Evolutionary conservation across 2,329 filamentous ascomycete genomes (phyloP), one percentile per base, ranked within the genome.

Genomic region (Beauveria asiatica): DNA sequence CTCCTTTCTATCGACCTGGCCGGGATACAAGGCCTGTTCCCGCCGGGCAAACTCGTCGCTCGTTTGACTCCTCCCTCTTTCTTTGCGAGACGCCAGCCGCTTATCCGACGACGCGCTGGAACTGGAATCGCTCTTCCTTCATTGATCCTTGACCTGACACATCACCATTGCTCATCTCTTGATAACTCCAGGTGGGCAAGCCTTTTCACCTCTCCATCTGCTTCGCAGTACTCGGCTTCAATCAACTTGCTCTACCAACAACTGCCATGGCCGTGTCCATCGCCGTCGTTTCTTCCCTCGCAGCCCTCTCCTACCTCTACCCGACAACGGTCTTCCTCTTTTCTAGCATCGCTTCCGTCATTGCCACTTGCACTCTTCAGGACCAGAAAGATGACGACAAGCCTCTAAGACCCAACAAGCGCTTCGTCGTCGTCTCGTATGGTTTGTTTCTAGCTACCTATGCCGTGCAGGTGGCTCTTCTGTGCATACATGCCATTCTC

Each of bases 271-370:
- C 62, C 10, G 33, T 60, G 17, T 64, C 69, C 9, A 57, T 70
- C 39, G 67, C 70, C 19, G 62, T 48, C 45, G 33, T 52, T 42
- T 42, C 65, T 61, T 70, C 74, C 62, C 70, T 80, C 59, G 70
- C 73, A 50, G 72, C 73, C 64, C 73, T 87, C 49, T 82, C 83
- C 71, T 87, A 87, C 69, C 71, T 77, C 9, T 85, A 83, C 64
- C 84, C 86, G 11, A 75, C 80, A 10, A 61, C 76, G 21, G 71
- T 85, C 61, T 85, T 86, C 65, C 52, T 76, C 59, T 87, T 82
- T 71, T 88, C 85, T 69, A 69, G 81, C 55, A 63, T 77, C 57
- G 74, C 83, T 9, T 78, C 77, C 25, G 70, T 76, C 33, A 65
- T 83, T 56, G 80, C 80, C 4, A 72, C 81, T 42, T 83, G 79